A percentile compares a stretch with the other conserved stretches of the same genome.
Evolutionary conservation across 305 asterid genomes (phyloP).

Genomic region (Fraxinus greggii): DNA sequence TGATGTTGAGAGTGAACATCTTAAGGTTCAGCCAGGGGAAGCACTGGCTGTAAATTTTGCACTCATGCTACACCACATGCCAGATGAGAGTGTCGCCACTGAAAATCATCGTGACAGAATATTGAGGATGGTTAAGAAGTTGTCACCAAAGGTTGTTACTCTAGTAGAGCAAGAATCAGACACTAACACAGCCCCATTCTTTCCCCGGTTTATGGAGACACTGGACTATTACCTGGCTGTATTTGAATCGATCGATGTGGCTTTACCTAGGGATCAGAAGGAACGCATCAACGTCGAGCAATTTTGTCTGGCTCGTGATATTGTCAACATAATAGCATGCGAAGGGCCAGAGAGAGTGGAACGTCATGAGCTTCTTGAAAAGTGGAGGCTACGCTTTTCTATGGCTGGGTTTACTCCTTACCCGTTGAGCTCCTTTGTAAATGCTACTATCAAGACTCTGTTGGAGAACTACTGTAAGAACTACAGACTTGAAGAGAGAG

Average conservation of each 20-base stretch:
- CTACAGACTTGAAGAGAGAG: conserved; percentile 42
- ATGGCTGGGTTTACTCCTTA: conserved; percentile 47
- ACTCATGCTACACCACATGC: conserved; percentile 48
- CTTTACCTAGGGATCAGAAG: conserved; percentile 42
- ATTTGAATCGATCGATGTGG: conserved; percentile 50
- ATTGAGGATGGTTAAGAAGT: conserved; percentile 43
- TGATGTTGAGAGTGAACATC: conserved; percentile 38
- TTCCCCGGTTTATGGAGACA: conserved; percentile 41
- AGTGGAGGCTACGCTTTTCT: conserved; percentile 43
- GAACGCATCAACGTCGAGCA: conserved; percentile 51
- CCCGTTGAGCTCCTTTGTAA: conserved; percentile 46
- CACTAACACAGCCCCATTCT: conserved; percentile 45
- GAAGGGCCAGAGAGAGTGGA: conserved; percentile 55
- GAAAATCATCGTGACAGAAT: conserved; percentile 48
- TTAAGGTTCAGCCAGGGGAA: conserved; percentile 34
- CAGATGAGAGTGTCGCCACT: conserved; percentile 44
- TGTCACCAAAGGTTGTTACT: conserved; percentile 52
- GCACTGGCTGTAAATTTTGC: conserved; percentile 51
- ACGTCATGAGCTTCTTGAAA: conserved; percentile 47
- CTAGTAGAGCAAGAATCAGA: conserved; percentile 53
- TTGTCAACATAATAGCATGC: conserved; percentile 52
- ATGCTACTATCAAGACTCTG: conserved; percentile 36
- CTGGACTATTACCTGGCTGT: conserved; percentile 42
- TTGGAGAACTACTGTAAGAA: conserved; percentile 34
- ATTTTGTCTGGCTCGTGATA: conserved; percentile 51